These are phyloP conservation scores for Periglandula ipomoeae DNA, from an alignment of 2,329 filamentous ascomycete genomes.

Conservation along the genomic window DNA sequence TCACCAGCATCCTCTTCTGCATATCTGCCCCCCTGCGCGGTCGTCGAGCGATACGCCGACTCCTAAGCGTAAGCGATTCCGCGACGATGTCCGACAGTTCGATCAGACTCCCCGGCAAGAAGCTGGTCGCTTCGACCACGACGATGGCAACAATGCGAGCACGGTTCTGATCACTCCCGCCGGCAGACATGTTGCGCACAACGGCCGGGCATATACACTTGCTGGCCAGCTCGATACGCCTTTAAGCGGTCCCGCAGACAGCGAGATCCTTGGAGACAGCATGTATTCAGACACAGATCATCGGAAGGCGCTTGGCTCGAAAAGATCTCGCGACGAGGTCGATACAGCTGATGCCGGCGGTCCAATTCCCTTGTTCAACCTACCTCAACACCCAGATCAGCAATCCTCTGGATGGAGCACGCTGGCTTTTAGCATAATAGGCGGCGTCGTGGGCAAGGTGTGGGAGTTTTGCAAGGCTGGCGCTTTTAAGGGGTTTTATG, in stretches of 20 bases:
- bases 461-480: constrained; percentile 73
- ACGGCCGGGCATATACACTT: constrained; percentile 31
- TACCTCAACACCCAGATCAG: constrained; percentile 20
- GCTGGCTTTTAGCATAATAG: constrained; percentile 52
- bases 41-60: constrained; percentile 14
- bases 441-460: constrained; percentile 64
- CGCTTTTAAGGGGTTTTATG: constrained; percentile 76
- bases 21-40: constrained; percentile 24
- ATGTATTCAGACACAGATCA: constrained; percentile 50
- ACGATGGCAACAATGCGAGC: not conserved
- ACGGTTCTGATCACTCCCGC: constrained; percentile 6
- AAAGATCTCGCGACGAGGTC: constrained; percentile 27
- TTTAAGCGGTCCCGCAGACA: constrained; percentile 20
- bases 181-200: constrained; percentile 2
- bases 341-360: constrained; percentile 24
- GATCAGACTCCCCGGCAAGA: not conserved
- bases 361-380: constrained; percentile 23
- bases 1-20: constrained; percentile 31
- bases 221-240: constrained; percentile 46
- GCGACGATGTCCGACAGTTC: constrained; percentile 14
- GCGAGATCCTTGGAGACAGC: constrained; percentile 39
- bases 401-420: constrained; percentile 41
- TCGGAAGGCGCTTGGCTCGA: constrained; percentile 41
- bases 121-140: not conserved
- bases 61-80: constrained; percentile 38